These are phyloP conservation scores for Fusarium cicatricum DNA, from an alignment of 2,329 filamentous ascomycete genomes.

Conservation along the genomic window DNA sequence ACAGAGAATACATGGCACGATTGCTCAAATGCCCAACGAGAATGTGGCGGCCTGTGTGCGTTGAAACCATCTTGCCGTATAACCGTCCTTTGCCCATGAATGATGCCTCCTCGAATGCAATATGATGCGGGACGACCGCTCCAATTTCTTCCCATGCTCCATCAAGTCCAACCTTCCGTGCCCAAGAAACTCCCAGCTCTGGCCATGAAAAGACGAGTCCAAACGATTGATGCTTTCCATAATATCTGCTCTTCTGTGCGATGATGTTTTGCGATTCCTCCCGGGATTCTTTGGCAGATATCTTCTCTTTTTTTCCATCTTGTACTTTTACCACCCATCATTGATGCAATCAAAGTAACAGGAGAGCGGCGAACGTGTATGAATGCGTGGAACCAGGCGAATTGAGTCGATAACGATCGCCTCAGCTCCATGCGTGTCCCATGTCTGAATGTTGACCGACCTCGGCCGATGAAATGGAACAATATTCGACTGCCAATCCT, in stretches of 20 bases:
- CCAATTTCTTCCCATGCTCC: conserved; percentile 34
- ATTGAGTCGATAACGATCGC: too few relatives aligned
- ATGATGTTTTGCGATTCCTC: not conserved
- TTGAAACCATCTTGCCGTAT: conserved; percentile 37
- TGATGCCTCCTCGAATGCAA: conserved; percentile 35
- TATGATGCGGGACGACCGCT: conserved; percentile 33
- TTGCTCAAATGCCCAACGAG: conserved; percentile 20
- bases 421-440: too few relatives aligned
- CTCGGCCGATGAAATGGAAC: conserved; percentile 4
- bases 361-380: too few relatives aligned
- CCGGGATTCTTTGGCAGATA: too few relatives aligned
- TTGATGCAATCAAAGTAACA: too few relatives aligned
- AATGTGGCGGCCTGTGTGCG: conserved; percentile 34
- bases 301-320: too few relatives aligned
- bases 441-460: too few relatives aligned
- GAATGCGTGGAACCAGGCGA: too few relatives aligned
- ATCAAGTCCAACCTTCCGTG: conserved; percentile 12
- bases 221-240: conserved; percentile 9
- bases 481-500: conserved; percentile 3
- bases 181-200: conserved; percentile 35
- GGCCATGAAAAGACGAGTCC: conserved; percentile 13
- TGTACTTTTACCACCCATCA: too few relatives aligned
- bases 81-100: conserved; percentile 35
- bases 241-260: conserved; percentile 10
- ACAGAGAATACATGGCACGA: conserved; percentile 24